Base-by-base conservation (phyloP, 768 basidiomycete genomes). In the Lyophyllum decastes region DNA sequence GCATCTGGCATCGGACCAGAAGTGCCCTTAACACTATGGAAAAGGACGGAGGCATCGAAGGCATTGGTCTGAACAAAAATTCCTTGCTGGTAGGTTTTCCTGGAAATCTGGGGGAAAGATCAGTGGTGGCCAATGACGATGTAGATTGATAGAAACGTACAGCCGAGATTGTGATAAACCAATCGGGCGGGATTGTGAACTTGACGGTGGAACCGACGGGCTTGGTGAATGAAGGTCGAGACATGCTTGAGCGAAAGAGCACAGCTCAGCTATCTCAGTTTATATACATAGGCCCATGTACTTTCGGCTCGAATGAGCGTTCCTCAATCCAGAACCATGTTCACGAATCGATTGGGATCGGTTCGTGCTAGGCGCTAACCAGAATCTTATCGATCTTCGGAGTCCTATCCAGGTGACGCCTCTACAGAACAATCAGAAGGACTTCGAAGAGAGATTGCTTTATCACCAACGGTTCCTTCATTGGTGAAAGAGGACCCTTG, bases 121-220 rank as follows among this genome's bases (percentile, higher is more conserved):
- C 8, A 48, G 16, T 10, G 17, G 9, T 10, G 5, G 27, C 5
- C 17, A 27, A 9, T 17, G 46, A 33, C 25, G 14, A 25, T 2
- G 4, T 1, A 21, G 3, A 26, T 2, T 41, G 26, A 24, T 14
- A 22, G 49, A 21, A 22, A 50, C 55, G 4, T 47, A 57, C 55
- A 30, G 55, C 55, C 12, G 55, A 57, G 16, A 57, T 22, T 26
- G 12, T 57, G 21, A 57, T 51, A 27, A 57, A 57, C 55, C 55
- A 57, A 9, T 57, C 55, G 22, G 55, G 55, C 8, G 55, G 55
- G 19, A 57, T 43, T 1, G 35, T 50, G 26, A 57, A 43, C 11
- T 21, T 25, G 19, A 50, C 40, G 4, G 49, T 50, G 27, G 49
- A 17, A 25, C 55, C 49, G 16, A 43, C 48, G 16, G 55, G 55